phyloP scores from a whole-genome alignment of 2,329 filamentous ascomycete genomes.

The Cordyceps tenuipes region DNA sequence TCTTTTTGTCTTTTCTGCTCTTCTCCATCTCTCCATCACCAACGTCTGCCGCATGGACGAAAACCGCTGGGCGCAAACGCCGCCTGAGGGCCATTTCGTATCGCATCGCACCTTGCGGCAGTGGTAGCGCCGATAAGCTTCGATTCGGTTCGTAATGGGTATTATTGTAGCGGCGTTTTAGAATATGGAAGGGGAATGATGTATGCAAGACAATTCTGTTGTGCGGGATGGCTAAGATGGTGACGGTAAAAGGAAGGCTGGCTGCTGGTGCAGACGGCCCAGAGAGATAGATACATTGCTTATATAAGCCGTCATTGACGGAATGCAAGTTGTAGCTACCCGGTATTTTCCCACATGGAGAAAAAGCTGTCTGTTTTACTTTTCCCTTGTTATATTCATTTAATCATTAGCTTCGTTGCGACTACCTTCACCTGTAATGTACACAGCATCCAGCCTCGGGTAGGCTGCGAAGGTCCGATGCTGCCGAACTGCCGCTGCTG shows the following conservation, averaged over 20 bases:
- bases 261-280: background rate
- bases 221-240: background rate
- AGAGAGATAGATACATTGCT: background rate
- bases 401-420: too few species aligned
- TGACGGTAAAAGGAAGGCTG: background rate
- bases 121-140: background rate
- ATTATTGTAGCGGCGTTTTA: background rate
- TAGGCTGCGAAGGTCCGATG: too few species aligned
- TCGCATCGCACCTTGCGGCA: background rate
- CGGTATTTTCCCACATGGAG: too few species aligned
- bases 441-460: too few species aligned
- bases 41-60: background rate
- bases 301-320: background rate
- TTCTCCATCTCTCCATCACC: too few species aligned
- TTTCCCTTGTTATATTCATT: too few species aligned
- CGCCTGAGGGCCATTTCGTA: background rate
- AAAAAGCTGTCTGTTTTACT: too few species aligned
- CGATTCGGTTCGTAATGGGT: background rate
- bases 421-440: too few species aligned
- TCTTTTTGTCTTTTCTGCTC: background rate
- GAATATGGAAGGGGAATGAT: background rate
- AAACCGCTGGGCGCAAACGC: background rate
- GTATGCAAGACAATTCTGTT: background rate
- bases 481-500: too few species aligned
- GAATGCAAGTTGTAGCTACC: too few species aligned